Base-by-base conservation (phyloP, 805 yeast genomes). In the Ogataea methanolica region DNA sequence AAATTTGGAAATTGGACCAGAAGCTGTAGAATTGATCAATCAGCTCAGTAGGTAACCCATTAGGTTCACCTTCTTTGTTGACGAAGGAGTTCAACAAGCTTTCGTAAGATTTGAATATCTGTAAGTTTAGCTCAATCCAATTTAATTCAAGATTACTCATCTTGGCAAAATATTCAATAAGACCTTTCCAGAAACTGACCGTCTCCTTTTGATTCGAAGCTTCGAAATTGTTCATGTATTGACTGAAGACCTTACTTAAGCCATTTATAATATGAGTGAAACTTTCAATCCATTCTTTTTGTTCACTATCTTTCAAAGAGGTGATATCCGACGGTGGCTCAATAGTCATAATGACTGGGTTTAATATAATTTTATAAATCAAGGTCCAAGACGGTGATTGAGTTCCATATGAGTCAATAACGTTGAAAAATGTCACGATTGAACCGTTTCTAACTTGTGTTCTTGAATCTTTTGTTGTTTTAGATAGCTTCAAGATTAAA, bases 401-500 rank as follows among this genome's bases (percentile, higher is more conserved):
- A 11, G 65, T 58, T 0, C 88, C 85, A 62, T 85, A 88, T 3
- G 91, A 78, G 44, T 86, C 88, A 50, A 87, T 72, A 29, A 92
- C 83, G 53, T 91, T 79, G 66, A 89, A 88, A 54, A 91, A 82
- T 0, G 97, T 92, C 60, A 90, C 96, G 15, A 89, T 77, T 0
- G 97, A 83, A 2, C 97, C 97, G 57, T 89, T 90, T 51, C 95
- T 75, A 0, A 92, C 96, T 56, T 90, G 96, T 1, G 83, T 76
- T 46, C 96, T 74, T 3, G 72, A 58, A 54, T 86, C 96, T 26
- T 69, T 61, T 0, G 91, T 77, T 22, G 89, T 75, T 21, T 74
- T 73, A 0, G 89, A 82, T 35, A 92, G 65, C 33, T 79, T 75
- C 8, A 77, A 70, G 45, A 88, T 66, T 39, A 90, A 65, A 57